phyloP scores from a whole-genome alignment of 148 eudicot species.

The Heliosperma pusillum region DNA sequence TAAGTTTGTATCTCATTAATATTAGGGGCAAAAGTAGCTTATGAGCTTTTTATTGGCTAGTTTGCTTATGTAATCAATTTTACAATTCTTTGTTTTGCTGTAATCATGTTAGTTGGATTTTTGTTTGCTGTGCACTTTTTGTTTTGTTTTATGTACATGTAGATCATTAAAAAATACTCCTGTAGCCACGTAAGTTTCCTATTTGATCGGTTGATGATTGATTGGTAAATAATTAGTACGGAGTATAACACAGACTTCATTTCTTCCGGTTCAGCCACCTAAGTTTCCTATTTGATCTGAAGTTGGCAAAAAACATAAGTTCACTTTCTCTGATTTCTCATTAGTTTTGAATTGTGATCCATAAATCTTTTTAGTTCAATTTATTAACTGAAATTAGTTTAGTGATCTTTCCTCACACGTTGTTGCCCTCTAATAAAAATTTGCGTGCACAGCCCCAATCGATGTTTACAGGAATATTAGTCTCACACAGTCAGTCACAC shows the following conservation, averaged over 20 bases:
- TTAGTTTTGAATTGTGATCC: background rate
- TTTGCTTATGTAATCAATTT: too few relatives aligned
- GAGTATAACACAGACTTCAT: background rate
- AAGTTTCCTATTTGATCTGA: background rate
- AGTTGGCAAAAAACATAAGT: background rate
- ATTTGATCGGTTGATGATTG: too few relatives aligned
- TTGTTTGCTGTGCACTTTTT: background rate
- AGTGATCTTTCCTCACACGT: background rate
- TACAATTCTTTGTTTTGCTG: too few relatives aligned
- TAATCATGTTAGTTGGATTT: background rate
- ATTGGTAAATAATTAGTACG: too few relatives aligned
- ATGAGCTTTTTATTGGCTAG: too few relatives aligned
- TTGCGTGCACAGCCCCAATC: background rate
- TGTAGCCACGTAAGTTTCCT: too few relatives aligned
- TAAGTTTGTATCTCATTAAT: too few relatives aligned
- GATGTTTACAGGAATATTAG: background rate
- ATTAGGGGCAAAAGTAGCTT: too few relatives aligned
- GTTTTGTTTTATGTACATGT: too few relatives aligned
- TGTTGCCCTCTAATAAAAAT: background rate
- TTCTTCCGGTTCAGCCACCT: background rate
- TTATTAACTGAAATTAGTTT: background rate
- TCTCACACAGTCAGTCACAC: background rate
- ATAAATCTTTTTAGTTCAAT: too few relatives aligned
- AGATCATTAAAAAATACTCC: too few relatives aligned
- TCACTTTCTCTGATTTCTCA: background rate